phyloP scores from a whole-genome alignment of 1,284 basidiomycete species.

The Cutaneotrichosporon daszewskae region DNA sequence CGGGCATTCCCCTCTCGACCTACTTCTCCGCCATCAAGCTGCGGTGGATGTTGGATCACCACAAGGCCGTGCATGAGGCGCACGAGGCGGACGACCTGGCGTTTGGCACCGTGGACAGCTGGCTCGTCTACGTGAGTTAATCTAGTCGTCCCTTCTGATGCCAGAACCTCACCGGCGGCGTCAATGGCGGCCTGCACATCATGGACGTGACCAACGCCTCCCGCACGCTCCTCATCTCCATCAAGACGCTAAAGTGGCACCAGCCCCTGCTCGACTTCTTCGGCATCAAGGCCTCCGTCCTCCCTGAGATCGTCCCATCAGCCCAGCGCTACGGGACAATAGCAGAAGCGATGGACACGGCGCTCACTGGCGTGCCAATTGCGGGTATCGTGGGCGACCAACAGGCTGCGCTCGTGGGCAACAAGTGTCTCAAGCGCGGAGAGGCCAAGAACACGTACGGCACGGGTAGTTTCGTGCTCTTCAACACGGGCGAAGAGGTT shows the following conservation, averaged over 20 bases:
- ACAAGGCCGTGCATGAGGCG: conserved; percentile 70
- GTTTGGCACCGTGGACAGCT: conserved; percentile 94
- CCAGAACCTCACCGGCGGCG: conserved; percentile 70
- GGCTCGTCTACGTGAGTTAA: conserved; percentile 54
- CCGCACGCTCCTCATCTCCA: conserved; percentile 85
- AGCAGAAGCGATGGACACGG: conserved; percentile 51
- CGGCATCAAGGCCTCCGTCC: conserved; percentile 65
- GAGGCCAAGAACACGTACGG: conserved; percentile 95
- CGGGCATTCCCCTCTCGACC: conserved; percentile 85
- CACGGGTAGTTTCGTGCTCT: conserved; percentile 91
- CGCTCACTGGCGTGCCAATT: conserved; percentile 73
- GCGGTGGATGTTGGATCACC: conserved; percentile 91
- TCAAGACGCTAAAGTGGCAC: conserved; percentile 78
- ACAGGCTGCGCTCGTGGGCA: conserved; percentile 91
- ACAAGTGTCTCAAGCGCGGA: conserved; percentile 79
- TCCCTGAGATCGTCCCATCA: conserved; percentile 84
- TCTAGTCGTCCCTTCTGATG: background rate
- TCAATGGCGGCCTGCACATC: conserved; percentile 66
- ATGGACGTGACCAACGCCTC: conserved; percentile 97
- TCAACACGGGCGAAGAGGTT: conserved; percentile 78
- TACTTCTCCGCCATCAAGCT: conserved; percentile 97
- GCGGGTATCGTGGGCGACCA: conserved; percentile 94
- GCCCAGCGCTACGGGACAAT: conserved; percentile 87
- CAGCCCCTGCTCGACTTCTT: conserved; percentile 81
- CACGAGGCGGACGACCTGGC: conserved; percentile 75